Base-by-base conservation (phyloP, 2,329 filamentous ascomycete species). In the Diaporthe sp. region DNA sequence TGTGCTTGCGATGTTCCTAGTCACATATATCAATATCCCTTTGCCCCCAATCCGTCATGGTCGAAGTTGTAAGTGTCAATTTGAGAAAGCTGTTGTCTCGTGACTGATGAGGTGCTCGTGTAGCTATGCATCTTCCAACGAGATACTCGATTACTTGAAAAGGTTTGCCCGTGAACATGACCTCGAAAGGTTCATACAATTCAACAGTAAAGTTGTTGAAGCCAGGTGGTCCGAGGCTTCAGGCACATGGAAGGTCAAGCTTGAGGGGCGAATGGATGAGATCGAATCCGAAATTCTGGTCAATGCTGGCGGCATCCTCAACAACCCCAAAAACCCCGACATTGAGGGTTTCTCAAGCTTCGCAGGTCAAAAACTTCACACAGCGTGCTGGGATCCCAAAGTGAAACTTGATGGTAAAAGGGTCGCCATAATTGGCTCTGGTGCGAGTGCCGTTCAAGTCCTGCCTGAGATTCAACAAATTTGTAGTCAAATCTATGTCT, bases 1-100 rank as follows among this genome's bases (percentile, higher is more conserved):
- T 85, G 84, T 76, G 83, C 83, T 19, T 86, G 83, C 74, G 85
- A 87, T 69, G 82, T 87, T 19, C 85, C 85, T 1, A 80, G 84
- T 9, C 84, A 86, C 77, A 84, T 83, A 73, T 86, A 86, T 77
- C 84, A 83, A 15, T 86, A 81, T 78, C 82, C 82, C 2, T 86
- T 86, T 71, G 83, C 84, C 70, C 83, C 83, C 9, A 85, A 86
- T 52, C 80, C 81, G 15, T 80, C 83, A 52, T 86, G 83, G 84
- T 83, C 83, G 0, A 80, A 81, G n/a, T 80, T 84, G 25, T 72
- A 67, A 50, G 47, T 57, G 83, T 67, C 13, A 42, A 13, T 61
- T 42, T 12, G 2, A 9, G 13, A 42, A 42, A 4, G 15, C 2
- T 42, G 5, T 45, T 5, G 25, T 12, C 4, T 30, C 8, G 3